Conservation (phyloP, 148 eudicot genomes). For the Spergularia marina region DNA sequence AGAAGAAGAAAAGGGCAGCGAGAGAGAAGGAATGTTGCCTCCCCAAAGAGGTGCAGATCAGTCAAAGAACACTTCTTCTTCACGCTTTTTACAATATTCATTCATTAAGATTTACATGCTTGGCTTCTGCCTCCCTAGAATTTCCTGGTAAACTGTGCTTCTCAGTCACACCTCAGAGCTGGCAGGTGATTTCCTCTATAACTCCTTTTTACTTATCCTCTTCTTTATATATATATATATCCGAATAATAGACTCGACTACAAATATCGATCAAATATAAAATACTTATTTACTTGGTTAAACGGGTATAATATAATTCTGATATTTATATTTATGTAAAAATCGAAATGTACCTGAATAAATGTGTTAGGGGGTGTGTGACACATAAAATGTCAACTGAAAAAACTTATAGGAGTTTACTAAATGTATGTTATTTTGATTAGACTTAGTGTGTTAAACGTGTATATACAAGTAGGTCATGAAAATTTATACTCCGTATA, state of each 20-base stretch:
- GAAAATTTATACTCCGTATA: no score
- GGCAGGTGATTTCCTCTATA: constrained; percentile 16
- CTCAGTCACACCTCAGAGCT: constrained; percentile 4
- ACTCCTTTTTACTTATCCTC: neutral
- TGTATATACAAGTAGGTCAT: no score
- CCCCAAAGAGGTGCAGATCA: constrained; percentile 28
- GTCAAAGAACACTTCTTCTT: constrained; percentile 8
- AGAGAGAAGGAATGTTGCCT: constrained; percentile 22
- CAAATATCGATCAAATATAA: no score
- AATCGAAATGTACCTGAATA: no score
- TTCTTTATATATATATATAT: neutral
- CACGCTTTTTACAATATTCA: neutral
- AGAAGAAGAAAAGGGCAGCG: neutral
- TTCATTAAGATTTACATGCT: neutral
- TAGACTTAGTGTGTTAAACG: no score
- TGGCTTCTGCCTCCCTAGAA: constrained; percentile 13
- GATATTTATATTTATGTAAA: no score
- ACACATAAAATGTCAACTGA: no score
- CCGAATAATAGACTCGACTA: neutral
- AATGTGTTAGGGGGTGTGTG: no score
- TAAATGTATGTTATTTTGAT: no score
- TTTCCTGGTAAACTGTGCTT: constrained; percentile 27
- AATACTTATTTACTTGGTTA: no score
- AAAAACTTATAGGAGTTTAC: no score
- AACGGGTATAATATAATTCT: no score